Evolutionary conservation across 305 asterid genomes (phyloP), one percentile per base, ranked within the genome.

Genomic region (Fraxinus greggii): DNA sequence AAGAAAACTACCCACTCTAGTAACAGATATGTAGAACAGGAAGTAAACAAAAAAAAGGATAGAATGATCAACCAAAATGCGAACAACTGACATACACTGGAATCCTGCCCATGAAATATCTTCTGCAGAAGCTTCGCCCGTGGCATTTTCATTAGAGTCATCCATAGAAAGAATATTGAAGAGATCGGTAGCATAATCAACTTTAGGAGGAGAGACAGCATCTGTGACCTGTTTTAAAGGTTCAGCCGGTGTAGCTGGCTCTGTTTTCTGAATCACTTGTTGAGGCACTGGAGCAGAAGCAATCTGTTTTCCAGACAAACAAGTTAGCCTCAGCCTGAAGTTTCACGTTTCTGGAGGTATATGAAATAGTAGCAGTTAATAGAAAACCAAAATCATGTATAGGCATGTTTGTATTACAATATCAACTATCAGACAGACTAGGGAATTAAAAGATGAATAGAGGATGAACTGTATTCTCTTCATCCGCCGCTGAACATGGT

Each of bases 171-270:
- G 98, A 95, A 97, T 92, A 90, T 89, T 83, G 86, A 97, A 93
- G 82, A 97, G 97, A 91, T 97, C 98, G 74, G 98, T 93, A 56
- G 97, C 98, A 87, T 84, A 93, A 88, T 97, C 97, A 81, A 95
- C 94, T 89, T 93, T 95, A 21, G 94, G 90, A 72, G 94, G 90
- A 79, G 92, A 42, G 85, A 85, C 86, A 74, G 83, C 85, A 69
- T 88, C 92, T 33, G 84, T 83, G 80, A 86, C 90, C 79, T 84
- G 87, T 86, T 90, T 91, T 75, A 79, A 65, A 32, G 93, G 78
- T 85, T 90, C 95, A 73, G 88, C 75, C 35, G 87, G 61, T 70
- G 86, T 81, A 83, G 79, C 88, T 38, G 91, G 87, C 85, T 90
- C 97, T 69, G 89, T 75, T 87, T 90, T 92, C 86, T 88, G 94